These are phyloP conservation scores for Kwoniella pini DNA, from an alignment of 768 basidiomycete genomes.

Conservation along the genomic window DNA sequence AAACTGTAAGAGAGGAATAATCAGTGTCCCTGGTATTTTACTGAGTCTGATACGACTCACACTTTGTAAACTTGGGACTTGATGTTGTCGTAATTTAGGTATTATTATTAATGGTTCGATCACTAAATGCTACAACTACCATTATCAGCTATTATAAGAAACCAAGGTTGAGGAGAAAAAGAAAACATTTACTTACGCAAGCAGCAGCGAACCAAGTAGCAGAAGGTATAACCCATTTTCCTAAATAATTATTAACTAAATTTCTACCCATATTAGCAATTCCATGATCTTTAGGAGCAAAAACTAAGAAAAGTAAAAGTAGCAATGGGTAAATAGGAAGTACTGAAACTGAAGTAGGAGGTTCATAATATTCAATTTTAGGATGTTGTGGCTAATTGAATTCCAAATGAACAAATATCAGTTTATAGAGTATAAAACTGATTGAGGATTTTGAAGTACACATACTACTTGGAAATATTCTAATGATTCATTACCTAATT, in stretches of 20 bases:
- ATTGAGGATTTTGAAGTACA: too few relatives aligned
- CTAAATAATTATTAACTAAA: constrained; percentile 7
- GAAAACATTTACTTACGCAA: constrained; percentile 7
- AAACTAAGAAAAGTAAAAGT: constrained; percentile 11
- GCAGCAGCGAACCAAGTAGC: constrained; percentile 5
- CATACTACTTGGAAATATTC: constrained; percentile 12
- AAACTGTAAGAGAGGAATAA: not conserved
- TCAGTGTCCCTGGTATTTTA: too few relatives aligned
- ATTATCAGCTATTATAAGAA: not conserved
- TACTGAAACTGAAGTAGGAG: constrained; percentile 1
- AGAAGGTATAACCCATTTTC: constrained; percentile 13
- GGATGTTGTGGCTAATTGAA: constrained; percentile 21
- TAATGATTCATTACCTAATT: constrained; percentile 15
- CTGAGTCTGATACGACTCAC: constrained; percentile 10
- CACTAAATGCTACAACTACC: constrained; percentile 10
- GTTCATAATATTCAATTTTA: constrained; percentile 7
- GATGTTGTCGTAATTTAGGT: constrained; percentile 3
- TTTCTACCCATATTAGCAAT: not conserved
- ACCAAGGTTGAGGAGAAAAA: too few relatives aligned
- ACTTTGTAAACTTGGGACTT: constrained; percentile 7
- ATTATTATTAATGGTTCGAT: constrained; percentile 10
- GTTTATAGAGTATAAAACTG: too few relatives aligned
- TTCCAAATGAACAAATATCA: too few relatives aligned
- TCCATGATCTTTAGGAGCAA: constrained; percentile 2
- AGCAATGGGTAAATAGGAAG: constrained; percentile 2